Evolutionary conservation across 768 basidiomycete species (phyloP).

Genomic region (Mycena belliarum): DNA sequence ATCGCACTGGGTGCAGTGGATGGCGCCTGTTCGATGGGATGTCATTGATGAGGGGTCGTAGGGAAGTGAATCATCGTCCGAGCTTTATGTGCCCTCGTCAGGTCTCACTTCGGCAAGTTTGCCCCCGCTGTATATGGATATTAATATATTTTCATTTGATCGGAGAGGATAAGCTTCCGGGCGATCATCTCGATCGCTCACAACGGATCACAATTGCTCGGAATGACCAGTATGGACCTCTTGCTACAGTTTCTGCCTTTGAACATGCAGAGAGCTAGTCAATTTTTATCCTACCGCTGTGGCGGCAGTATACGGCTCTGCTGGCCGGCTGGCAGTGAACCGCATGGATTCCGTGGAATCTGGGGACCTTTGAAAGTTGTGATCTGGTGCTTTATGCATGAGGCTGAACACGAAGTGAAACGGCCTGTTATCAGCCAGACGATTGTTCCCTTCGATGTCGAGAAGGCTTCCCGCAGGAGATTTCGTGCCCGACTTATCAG

Average conservation of each 20-base stretch:
- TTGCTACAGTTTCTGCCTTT: too few relatives aligned
- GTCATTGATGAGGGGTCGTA: neutral
- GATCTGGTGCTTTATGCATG: too few relatives aligned
- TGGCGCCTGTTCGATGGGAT: neutral
- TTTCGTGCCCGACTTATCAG: too few relatives aligned
- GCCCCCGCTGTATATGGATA: conserved; percentile 1
- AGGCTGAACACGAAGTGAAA: too few relatives aligned
- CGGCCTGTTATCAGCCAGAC: too few relatives aligned
- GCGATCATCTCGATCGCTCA: neutral
- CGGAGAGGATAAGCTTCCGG: neutral
- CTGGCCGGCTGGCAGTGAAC: too few relatives aligned
- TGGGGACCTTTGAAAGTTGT: neutral
- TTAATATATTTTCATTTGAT: too few relatives aligned
- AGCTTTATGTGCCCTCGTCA: neutral
- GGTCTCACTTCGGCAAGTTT: conserved; percentile 3
- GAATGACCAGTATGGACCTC: too few relatives aligned
- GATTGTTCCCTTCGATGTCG: too few relatives aligned
- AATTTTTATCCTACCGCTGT: too few relatives aligned
- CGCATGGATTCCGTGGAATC: too few relatives aligned
- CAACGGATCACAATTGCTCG: neutral
- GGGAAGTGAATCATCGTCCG: neutral
- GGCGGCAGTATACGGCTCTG: neutral
- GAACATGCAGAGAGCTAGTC: neutral
- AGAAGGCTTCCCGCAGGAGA: too few relatives aligned
- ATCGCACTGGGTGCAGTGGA: conserved; percentile 11